These are phyloP conservation scores for Malus asiatica DNA, from an alignment of 306 rosid genomes.

Conservation along the genomic window DNA sequence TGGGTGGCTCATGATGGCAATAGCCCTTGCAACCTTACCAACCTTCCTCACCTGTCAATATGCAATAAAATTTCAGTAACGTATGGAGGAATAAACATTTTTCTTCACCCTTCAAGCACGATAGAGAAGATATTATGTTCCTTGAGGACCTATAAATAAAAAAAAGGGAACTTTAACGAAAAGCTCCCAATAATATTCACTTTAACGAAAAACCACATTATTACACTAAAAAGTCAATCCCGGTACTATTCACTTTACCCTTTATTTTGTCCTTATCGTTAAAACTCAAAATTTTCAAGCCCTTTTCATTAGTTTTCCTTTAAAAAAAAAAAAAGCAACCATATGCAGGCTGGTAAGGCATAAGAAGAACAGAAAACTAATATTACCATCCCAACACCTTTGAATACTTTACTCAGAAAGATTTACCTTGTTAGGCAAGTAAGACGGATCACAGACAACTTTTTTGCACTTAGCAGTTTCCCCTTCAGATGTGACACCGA, in stretches of 20 bases:
- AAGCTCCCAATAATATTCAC: too few species aligned
- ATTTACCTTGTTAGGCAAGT: constrained; percentile 77
- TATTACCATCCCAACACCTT: background rate
- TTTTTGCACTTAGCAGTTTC: constrained; percentile 94
- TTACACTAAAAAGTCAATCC: too few species aligned
- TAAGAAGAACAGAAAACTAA: background rate
- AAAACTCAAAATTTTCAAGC: too few species aligned
- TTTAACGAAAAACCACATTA: too few species aligned
- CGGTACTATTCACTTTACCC: too few species aligned
- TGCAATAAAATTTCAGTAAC: constrained; percentile 12
- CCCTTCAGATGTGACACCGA: constrained; percentile 96
- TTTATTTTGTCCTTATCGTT: too few species aligned
- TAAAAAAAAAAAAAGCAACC: background rate
- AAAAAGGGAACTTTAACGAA: too few species aligned
- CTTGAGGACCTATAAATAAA: background rate
- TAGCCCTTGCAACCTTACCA: constrained; percentile 96
- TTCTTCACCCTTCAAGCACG: background rate
- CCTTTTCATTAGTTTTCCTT: too few species aligned
- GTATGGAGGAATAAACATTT: background rate
- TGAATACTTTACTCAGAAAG: background rate
- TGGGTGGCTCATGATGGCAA: constrained; percentile 93
- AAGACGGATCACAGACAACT: constrained; percentile 96
- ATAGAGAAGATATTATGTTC: background rate
- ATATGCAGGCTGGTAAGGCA: background rate
- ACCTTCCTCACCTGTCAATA: constrained; percentile 85